phyloP scores from a whole-genome alignment of 345 rosid genomes.

The Clarkia xantiana region DNA sequence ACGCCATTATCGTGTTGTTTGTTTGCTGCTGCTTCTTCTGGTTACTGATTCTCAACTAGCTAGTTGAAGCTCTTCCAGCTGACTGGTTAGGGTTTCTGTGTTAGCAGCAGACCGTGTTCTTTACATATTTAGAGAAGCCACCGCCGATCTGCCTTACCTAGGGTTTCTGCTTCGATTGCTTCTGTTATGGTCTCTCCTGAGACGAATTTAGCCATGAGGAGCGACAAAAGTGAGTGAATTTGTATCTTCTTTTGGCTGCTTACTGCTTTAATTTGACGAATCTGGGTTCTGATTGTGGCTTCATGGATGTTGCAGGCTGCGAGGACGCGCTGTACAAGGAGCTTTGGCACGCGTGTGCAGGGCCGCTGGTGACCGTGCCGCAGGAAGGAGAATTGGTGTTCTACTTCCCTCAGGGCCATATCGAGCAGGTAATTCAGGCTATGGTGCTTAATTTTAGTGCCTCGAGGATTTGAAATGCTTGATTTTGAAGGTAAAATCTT shows the following conservation, averaged over 20 bases:
- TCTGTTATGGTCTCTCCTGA: too few species aligned
- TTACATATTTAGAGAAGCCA: neutral
- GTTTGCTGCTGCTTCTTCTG: too few species aligned
- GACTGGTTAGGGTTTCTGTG: too few species aligned
- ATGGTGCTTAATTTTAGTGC: neutral
- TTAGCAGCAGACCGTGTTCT: too few species aligned
- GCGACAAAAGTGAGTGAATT: neutral
- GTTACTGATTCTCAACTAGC: too few species aligned
- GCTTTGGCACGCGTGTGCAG: conserved; percentile 57
- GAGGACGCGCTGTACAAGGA: conserved; percentile 30
- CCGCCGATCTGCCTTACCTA: too few species aligned
- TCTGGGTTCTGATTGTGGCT: conserved; percentile 1
- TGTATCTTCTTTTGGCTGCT: neutral
- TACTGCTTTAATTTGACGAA: neutral
- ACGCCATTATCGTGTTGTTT: too few species aligned
- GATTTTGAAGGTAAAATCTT: neutral
- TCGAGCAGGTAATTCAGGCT: conserved; percentile 31
- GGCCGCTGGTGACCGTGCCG: conserved; percentile 44
- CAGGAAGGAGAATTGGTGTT: conserved; percentile 27
- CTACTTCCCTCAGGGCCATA: conserved; percentile 53
- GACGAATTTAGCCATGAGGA: too few species aligned
- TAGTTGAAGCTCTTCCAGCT: too few species aligned
- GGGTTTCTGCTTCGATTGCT: too few species aligned
- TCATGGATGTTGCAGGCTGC: conserved; percentile 11
- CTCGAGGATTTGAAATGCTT: neutral